These are phyloP conservation scores for Penicillium turbatum DNA, from an alignment of 495 filamentous ascomycete genomes.

Conservation along the genomic window DNA sequence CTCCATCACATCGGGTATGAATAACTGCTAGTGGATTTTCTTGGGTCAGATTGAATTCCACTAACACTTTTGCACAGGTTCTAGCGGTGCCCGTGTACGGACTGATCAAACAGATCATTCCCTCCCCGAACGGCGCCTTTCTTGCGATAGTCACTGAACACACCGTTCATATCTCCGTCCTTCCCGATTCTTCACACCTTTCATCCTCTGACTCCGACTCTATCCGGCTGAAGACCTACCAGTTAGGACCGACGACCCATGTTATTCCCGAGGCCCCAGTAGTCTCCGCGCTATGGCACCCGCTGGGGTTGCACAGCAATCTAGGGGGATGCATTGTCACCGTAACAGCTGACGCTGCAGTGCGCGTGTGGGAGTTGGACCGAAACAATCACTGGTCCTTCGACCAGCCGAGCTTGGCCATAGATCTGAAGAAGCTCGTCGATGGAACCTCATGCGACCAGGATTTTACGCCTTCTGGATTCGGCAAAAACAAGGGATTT, in stretches of 20 bases:
- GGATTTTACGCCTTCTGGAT: slow-evolving; percentile 66
- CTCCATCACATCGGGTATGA: slow-evolving; percentile 34
- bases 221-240: slow-evolving; percentile 75
- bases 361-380: slow-evolving; percentile 84
- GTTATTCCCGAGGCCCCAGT: slow-evolving; percentile 76
- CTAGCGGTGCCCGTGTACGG: slow-evolving; percentile 68
- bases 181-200: slow-evolving; percentile 73
- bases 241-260: slow-evolving; percentile 82
- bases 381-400: slow-evolving; percentile 76
- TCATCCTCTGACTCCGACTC: slow-evolving; percentile 56
- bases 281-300: slow-evolving; percentile 80
- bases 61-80: slow-evolving; percentile 41
- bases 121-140: slow-evolving; percentile 73
- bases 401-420: slow-evolving; percentile 69
- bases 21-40: background rate
- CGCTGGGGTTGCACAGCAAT: slow-evolving; percentile 64
- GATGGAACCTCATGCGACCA: slow-evolving; percentile 72
- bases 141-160: slow-evolving; percentile 79
- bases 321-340: slow-evolving; percentile 65
- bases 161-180: slow-evolving; percentile 73
- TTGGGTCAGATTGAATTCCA: background rate
- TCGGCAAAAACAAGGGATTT: slow-evolving; percentile 71
- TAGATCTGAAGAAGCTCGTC: slow-evolving; percentile 78
- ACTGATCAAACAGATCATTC: slow-evolving; percentile 72
- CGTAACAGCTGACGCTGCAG: slow-evolving; percentile 76